Base-by-base conservation (phyloP, 164 flowering plant species). In the Pachysandra terminalis region DNA sequence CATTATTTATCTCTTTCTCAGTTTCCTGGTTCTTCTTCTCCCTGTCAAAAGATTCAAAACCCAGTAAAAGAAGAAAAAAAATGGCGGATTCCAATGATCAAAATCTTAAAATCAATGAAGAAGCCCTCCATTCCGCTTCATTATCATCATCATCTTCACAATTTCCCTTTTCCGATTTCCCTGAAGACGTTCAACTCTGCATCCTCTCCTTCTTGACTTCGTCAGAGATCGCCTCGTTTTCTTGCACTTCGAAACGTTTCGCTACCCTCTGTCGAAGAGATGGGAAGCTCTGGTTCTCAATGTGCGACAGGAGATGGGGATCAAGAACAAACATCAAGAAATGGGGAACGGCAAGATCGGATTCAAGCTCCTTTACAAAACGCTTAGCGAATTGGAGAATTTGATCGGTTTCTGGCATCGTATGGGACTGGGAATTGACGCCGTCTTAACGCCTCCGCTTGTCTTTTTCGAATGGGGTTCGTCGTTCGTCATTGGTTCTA, bases 361-460 rank as follows among this genome's bases (percentile, higher is more conserved):
- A 32, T 88, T 69, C 79, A 78, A 71, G 53, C 71, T 69, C 41
- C 86, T 94, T 68, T 94, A 87, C 81, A 69, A 63, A 25, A 83
- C 86, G 53, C 87, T 94, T 15, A 37, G 40, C 53, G 69, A 81
- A 17, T 87, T 80, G 78, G 96, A 89, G 22, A 75, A 80, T 55
- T 80, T 94, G 48, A 86, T 95, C 45, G 97, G 98, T 0, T 85
- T 95, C 78, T 92, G 97, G 96, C 88, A 93, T 59, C 82, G 87
- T 6, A 75, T 80, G 66, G 91, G 85, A 8, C 62, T 28, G 1
- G 32, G 21, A 0, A 27, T 45, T 19, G 45, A 40, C 57, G 65
- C 48, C 51, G 25, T 54, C 16, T 56, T 66, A 2, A 51, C 81
- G 4, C 84, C 91, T 25, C 81, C 83, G 58, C 74, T 89, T 69